Conservation (phyloP, 768 basidiomycete genomes). For the Boletus bicolor region DNA sequence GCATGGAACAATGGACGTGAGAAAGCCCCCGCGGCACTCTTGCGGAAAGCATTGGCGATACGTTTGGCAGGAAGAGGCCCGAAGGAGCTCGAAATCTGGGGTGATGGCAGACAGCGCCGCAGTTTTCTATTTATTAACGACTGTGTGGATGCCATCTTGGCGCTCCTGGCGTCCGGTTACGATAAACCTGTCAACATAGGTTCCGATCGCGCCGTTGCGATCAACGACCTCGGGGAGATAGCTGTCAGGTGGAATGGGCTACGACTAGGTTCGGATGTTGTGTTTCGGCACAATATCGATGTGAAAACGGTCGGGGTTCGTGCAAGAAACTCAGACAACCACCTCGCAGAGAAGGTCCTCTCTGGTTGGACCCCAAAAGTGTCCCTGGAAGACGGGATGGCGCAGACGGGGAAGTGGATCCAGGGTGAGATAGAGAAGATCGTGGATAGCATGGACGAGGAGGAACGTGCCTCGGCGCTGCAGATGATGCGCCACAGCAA, state of each 20-base stretch:
- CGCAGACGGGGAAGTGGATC: constrained; percentile 48
- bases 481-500: constrained; percentile 33
- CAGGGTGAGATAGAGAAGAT: constrained; percentile 32
- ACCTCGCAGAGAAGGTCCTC: constrained; percentile 29
- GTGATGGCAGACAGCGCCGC: constrained; percentile 48
- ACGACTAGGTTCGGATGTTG: constrained; percentile 20
- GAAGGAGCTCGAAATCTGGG: constrained; percentile 52
- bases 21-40: constrained; percentile 55
- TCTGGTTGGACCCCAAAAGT: constrained; percentile 41
- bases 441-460: constrained; percentile 4
- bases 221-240: constrained; percentile 41
- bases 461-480: constrained; percentile 17
- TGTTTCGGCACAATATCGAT: constrained; percentile 25
- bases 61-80: constrained; percentile 2
- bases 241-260: constrained; percentile 37
- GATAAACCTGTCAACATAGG: constrained; percentile 47
- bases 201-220: constrained; percentile 42
- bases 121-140: constrained; percentile 58
- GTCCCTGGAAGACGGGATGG: constrained; percentile 47
- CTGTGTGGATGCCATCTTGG: constrained; percentile 48
- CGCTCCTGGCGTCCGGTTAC: constrained; percentile 39
- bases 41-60: constrained; percentile 48
- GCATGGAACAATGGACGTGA: constrained; percentile 54
- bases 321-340: constrained; percentile 53
- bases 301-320: constrained; percentile 44